Base-by-base conservation (phyloP, 768 basidiomycete species). In the button mushroom (Agaricus bisporus) region DNA sequence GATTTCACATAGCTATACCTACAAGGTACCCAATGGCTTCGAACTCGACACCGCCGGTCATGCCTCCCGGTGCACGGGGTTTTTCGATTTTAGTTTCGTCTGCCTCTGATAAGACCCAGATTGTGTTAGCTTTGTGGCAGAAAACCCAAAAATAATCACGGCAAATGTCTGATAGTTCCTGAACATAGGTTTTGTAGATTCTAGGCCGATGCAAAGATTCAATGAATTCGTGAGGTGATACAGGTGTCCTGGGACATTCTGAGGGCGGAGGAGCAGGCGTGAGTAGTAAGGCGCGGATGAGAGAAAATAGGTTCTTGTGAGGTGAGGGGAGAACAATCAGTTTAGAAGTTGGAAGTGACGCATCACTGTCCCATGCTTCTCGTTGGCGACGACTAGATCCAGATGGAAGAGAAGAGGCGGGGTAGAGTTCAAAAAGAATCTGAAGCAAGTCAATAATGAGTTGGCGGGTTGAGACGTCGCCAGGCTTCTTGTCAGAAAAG, bases 401-500 rank as follows among this genome's bases (percentile, higher is more conserved):
- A 5, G 80, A 77, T 2, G 88, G 84, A 11, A 88, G 76, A 3
- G 85, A 76, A 0, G 84, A 80, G 2, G 78, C 61, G 2, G 93
- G 92, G 62, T 92, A 98, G 14, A 98, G 70, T 2, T 98, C 94
- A 63, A 95, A 95, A 6, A 98, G 74, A 52, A 88, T 76, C n/a
- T 86, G 74, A 45, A 98, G 74, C 14, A 99, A 73, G 49, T 98
- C 97, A 41, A 89, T 72, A 36, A 99, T 95, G 51, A 98, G 80
- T 62, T 95, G 92, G 32, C 95, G 83, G 4, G 91, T 87, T 3
- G 84, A 81, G 8, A 98, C 76, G 37, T 99, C 97, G 41, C 97
- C 97, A 0, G 97, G 97, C 66, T 95, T 97, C 75, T 98, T 98
- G 74, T 98, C 95, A 3, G 94, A 95, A 68, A 91, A 98, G 2